These are phyloP conservation scores for Phytophthora chlamydospora DNA, from an alignment of 352 stramenopile species.

Conservation along the genomic window DNA sequence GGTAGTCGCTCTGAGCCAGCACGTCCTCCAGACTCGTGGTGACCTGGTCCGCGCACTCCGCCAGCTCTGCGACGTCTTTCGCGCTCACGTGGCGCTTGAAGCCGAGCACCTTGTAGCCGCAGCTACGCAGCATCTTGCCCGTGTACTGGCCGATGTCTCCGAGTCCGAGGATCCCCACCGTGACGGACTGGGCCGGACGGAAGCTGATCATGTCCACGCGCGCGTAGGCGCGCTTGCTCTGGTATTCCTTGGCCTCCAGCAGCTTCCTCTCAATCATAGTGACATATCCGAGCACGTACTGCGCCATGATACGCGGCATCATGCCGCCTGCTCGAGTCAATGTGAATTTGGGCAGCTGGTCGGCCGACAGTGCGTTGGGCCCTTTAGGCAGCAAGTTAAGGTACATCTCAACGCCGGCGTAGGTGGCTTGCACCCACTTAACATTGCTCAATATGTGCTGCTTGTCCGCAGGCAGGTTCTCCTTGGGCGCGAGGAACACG, in stretches of 20 bases:
- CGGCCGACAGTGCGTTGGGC: slow-evolving; percentile 7
- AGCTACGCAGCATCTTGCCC: slow-evolving; percentile 44
- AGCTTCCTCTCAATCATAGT: slow-evolving; percentile 49
- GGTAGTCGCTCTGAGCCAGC: slow-evolving; percentile 67
- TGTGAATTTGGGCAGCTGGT: slow-evolving; percentile 37
- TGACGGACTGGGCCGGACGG: slow-evolving; percentile 41
- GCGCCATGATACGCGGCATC: slow-evolving; percentile 48
- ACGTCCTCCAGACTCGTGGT: slow-evolving; percentile 57
- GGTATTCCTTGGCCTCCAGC: slow-evolving; percentile 36
- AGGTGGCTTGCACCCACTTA: slow-evolving; percentile 52
- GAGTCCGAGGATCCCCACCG: slow-evolving; percentile 53
- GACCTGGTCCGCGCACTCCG: slow-evolving; percentile 37
- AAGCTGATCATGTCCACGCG: slow-evolving; percentile 32
- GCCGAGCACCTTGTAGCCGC: slow-evolving; percentile 57
- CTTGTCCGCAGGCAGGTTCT: slow-evolving; percentile 40
- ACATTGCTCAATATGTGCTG: slow-evolving; percentile 36
- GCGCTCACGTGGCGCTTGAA: slow-evolving; percentile 56
- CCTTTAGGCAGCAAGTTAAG: slow-evolving; percentile 33
- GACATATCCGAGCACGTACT: slow-evolving; percentile 51
- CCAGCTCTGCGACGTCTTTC: slow-evolving; percentile 17
- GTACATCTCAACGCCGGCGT: slow-evolving; percentile 46
- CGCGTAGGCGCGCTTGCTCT: slow-evolving; percentile 34
- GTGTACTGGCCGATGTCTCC: slow-evolving; percentile 61
- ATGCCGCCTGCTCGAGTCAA: slow-evolving; percentile 46
- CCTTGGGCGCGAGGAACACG: slow-evolving; percentile 39